Percentiles rank a stretch among this genome's conserved stretches.
These are phyloP conservation scores for Scenedesmus sp. DNA, from an alignment of 163 green algal genomes.

Conservation along the genomic window DNA sequence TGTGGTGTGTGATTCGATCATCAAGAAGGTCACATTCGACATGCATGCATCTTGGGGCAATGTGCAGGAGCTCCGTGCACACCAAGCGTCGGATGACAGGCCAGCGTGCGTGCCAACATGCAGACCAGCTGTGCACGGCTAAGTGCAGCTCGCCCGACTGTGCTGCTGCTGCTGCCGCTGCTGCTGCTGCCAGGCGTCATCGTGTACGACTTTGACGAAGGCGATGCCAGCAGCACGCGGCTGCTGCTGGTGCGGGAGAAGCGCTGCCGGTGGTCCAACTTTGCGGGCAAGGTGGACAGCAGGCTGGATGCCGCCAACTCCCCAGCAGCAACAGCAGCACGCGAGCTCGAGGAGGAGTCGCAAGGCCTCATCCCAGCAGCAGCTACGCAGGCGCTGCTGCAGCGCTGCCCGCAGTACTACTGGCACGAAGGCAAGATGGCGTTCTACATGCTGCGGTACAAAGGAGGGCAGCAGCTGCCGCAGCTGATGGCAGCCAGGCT, in stretches of 20 bases:
- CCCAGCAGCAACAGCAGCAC: slow-evolving; percentile 26
- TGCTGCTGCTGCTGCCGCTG: not conserved
- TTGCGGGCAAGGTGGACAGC: slow-evolving; percentile 23
- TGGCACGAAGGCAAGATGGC: slow-evolving; percentile 40
- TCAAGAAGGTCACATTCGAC: too few relatives aligned
- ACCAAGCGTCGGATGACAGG: too few relatives aligned
- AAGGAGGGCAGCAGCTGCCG: slow-evolving; percentile 26
- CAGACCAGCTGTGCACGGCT: too few relatives aligned
- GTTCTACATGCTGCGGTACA: slow-evolving; percentile 37
- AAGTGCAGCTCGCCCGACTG: too few relatives aligned
- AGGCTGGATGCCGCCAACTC: not conserved
- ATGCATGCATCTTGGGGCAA: too few relatives aligned
- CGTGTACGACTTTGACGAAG: slow-evolving; percentile 34
- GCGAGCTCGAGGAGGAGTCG: slow-evolving; percentile 51
- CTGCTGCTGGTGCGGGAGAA: slow-evolving; percentile 42
- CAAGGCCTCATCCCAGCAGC: slow-evolving; percentile 44
- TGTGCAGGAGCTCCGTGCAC: too few relatives aligned
- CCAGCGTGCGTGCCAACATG: too few relatives aligned
- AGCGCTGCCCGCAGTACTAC: not conserved
- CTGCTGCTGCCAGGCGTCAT: slow-evolving; percentile 31
- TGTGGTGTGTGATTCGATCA: too few relatives aligned
- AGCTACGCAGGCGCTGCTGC: not conserved
- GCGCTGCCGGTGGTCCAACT: not conserved
- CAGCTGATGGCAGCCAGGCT: slow-evolving; percentile 10
- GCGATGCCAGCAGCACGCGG: not conserved